Evolutionary conservation across 306 rosid genomes (phyloP), one percentile per base, ranked within the genome.

Genomic region (Rosa lucieae): DNA sequence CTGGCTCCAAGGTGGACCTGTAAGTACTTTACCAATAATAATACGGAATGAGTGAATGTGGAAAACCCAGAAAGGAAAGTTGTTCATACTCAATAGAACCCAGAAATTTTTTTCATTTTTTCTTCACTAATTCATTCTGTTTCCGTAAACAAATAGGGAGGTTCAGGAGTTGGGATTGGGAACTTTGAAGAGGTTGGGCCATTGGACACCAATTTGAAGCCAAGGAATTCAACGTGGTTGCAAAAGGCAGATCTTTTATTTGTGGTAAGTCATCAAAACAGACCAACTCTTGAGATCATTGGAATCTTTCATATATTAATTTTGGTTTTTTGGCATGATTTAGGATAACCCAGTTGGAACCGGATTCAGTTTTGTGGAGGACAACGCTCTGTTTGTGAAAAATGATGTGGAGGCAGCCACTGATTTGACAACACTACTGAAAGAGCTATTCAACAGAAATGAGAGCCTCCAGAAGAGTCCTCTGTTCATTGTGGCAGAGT

Each of bases 1-100:
- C 4, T 95, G 99, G 99, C 78, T 95, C 83, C 99, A 95, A 73
- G 99, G 99, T 69, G 99, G 99, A 37, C 99, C 99, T 78, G 99
- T 94, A 61, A 89, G 97, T 81, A 9, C 4, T 8, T 15, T 51
- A 0, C 26, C 18, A 40, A 53, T 21, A 0, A 10, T 21, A 8
- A 5, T 49, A 70, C 66, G 56, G 70, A 37, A 73, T 73, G n/a
- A 53, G 62, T 18, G 35, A 5, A 20, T 11, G 6, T 70, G 52
- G 26, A 21, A 29, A 82, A 46, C 42, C 40, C 62, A 58, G 55
- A 47, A 15, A 49, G 8, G 2, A 39, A 20, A 67, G 20, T 56
- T 74, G 13, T 40, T 42, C 72, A 17, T 72, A 20, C 42, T 83
- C 63, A 52, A 78, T 23, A 23, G 4, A 29, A 11, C 21, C 49